Evolutionary conservation across 2,329 filamentous ascomycete species (phyloP), one percentile per base, ranked within the genome.

Genomic region (Colletotrichum navitas): DNA sequence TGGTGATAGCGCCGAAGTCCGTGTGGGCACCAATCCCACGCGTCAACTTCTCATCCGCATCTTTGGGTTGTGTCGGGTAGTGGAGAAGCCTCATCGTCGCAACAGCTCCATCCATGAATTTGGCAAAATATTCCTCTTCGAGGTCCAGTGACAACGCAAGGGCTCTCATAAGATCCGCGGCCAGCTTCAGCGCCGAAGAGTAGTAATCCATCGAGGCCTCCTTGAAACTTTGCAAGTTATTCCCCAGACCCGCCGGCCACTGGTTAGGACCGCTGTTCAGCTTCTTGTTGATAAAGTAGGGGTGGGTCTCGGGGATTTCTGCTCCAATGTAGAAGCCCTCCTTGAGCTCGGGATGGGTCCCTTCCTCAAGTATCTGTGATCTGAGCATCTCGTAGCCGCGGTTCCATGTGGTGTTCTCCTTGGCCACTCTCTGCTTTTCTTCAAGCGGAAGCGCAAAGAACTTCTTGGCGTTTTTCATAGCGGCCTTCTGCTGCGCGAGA

Each of bases 1-100:
- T 80, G 0, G 88, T 89, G 55, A 89, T 83, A 58, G 84, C 84
- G n/a, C 87, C 86, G 73, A 87, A 89, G 74, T 88, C 88, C 0
- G 85, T 87, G 73, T 88, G 88, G 3, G 85, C 86, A 0, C 86
- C 86, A 2, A 82, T 80, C 78, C 83, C 65, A 74, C 82, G 52
- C 75, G 78, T 76, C 75, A 80, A 77, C 52, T 77, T 78, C 59
- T 78, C 76, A 36, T 81, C 77, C 6, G 74, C 75, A 26, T 82
- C 80, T 0, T 77, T 73, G 2, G 78, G 79, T 68, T 82, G 82
- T 0, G 84, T 81, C 2, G 85, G 85, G 74, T 88, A 88, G 74
- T 87, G 85, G 16, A 88, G 81, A 55, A 88, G 74, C 34, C 84
- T 79, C 74, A 85, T 79, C 21, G 82, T 83, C 45, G 81, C 83